These are phyloP conservation scores for Suillus fuscotomentosus DNA, from an alignment of 768 basidiomycete genomes.

Conservation along the genomic window DNA sequence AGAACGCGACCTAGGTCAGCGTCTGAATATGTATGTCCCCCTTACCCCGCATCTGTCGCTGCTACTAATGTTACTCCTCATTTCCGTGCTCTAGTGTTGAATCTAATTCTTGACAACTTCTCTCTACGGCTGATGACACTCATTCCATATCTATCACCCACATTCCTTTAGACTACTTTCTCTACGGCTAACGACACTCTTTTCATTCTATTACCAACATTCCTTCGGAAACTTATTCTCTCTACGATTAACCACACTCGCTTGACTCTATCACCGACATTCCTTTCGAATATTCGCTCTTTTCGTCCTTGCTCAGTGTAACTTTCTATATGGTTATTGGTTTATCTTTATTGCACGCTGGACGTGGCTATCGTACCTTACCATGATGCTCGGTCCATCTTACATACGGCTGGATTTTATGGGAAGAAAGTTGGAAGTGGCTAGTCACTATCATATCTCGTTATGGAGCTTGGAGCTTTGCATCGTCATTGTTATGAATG, in stretches of 20 bases:
- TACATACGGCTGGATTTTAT: no score
- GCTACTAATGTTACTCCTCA: not conserved
- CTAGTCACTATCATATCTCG: no score
- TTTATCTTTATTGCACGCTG: no score
- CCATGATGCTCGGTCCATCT: no score
- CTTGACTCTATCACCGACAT: not conserved
- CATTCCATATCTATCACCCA: not conserved
- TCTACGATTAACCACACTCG: not conserved
- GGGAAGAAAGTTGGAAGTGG: no score
- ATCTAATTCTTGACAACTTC: not conserved
- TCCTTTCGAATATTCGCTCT: not conserved
- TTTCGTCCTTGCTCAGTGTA: not conserved
- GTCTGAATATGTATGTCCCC: not conserved
- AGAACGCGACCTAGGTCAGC: no score
- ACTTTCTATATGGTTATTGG: not conserved
- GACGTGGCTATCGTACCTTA: no score
- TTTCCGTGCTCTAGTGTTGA: not conserved
- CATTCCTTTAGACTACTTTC: no score
- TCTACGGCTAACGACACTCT: no score
- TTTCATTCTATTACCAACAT: not conserved
- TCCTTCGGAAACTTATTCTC: no score
- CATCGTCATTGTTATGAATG: no score
- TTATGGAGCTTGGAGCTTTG: no score
- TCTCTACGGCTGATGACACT: not conserved
- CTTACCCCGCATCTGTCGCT: not conserved